Base-by-base conservation (phyloP, 768 basidiomycete species). In the Baorangia bicolor region DNA sequence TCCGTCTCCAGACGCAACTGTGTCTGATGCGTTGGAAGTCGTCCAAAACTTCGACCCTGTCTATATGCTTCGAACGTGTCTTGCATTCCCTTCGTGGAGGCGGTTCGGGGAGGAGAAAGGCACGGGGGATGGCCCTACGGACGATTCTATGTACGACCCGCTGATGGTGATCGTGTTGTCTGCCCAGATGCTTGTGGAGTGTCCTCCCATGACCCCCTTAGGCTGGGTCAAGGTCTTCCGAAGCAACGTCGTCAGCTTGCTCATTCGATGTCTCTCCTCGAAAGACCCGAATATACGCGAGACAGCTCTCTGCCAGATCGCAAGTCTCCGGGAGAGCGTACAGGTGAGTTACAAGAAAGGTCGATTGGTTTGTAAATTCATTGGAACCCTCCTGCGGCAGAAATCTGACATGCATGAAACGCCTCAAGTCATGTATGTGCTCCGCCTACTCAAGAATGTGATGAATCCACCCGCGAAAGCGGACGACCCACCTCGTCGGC, bases 201-300 rank as follows among this genome's bases (percentile, higher is more conserved):
- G 76, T 49, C 77, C 71, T 16, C 87, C 85, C 1, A 69, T 78
- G 1, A 83, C 83, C 0, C 80, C 84, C 0, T 72, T 88, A 75
- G 43, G 70, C 77, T 96, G 94, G 94, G 88, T 95, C 14, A 87
- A 91, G 64, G 69, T 97, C 18, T 86, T 95, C 67, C 76, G 93
- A 59, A 89, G 88, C 8, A 94, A 96, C 60, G 75, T 87, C 12
- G 79, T 89, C 13, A 81, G 89, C 42, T 60, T 98, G 45, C 78
- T 90, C 3, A 79, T 96, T 21, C 82, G 88, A 14, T 78, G 83
- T 0, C 68, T 97, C 45, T 89, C 92, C 0, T 82, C 88, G 5
- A 83, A 83, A 48, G 82, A 90, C 58, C 70, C 62, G 3, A 73
- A 75, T 11, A 71, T 91, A 5, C 85, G 93, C 20, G 77, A 80